Evolutionary conservation across 176 grass and related monocot species (phyloP), one percentile per base, ranked within the genome.

Genomic region (Aechmea fasciata): DNA sequence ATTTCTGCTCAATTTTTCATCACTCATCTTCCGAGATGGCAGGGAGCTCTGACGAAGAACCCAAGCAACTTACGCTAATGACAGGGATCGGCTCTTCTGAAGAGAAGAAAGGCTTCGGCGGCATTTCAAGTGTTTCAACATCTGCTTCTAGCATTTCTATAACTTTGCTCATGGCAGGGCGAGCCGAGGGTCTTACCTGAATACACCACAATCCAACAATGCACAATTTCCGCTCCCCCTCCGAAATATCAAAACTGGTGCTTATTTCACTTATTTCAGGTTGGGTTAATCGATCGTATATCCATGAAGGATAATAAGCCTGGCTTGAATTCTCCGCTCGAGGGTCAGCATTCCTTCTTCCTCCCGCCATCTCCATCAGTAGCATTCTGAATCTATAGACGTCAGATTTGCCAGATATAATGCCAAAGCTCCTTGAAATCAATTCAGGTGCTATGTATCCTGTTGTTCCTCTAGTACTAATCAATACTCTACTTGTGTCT

Each of bases 161-260:
- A 28, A 50, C 29, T n/a, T 47, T 7, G 65, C 65, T 68, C 65
- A 68, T 24, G 12, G 53, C 52, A 0, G 78, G 82, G 11, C 86
- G 49, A 48, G 74, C 78, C 0, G 14, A 48, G 0, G 82, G 48
- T 53, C 54, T 73, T 48, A 82, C 77, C 51, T 90, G 87, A 47
- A 88, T 88, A 65, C 85, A 81, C 57, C 69, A 50, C 13, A 88
- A 29, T 1, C 73, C 81, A 57, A 85, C 53, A n/a, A 75, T 49
- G 28, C 71, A 83, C 0, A 86, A 12, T 52, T 86, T 90, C 52
- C 49, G 80, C 25, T 72, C 76, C 18, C 83, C 13, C 24, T 80
- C 77, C 1, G 72, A 62, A 52, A 85, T 80, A 11, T 67, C 24
- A 15, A 47, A 15, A 11, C 1, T 29, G 1, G 2, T 17, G 1